These are phyloP conservation scores for Cryptosporidium tyzzeri DNA, from an alignment of 169 alveolate species.

Conservation along the genomic window DNA sequence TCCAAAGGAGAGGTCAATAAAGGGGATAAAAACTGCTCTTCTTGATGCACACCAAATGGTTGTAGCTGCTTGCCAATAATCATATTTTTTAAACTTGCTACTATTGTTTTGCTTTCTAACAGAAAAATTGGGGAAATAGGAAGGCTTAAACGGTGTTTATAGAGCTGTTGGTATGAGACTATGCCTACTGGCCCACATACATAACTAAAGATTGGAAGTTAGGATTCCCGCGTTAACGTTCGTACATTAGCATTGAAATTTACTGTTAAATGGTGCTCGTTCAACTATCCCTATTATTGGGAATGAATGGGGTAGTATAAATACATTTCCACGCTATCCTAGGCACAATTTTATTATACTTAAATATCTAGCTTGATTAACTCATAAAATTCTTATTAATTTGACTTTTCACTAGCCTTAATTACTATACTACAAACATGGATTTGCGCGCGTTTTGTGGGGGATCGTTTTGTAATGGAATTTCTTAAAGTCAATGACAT, in stretches of 20 bases:
- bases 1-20: slow-evolving; percentile 72
- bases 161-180: background rate
- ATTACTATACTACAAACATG: background rate
- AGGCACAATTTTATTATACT: background rate
- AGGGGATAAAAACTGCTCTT: slow-evolving; percentile 72
- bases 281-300: background rate
- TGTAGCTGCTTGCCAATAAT: slow-evolving; percentile 70
- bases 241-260: background rate
- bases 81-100: background rate
- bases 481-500: too few relatives aligned
- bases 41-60: slow-evolving; percentile 75
- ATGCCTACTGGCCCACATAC: background rate
- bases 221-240: slow-evolving; percentile 19
- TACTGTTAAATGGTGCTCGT: background rate
- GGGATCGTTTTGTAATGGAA: too few relatives aligned
- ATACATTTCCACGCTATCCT: background rate
- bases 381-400: background rate
- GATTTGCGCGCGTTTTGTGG: background rate
- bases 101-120: background rate
- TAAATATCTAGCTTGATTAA: background rate
- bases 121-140: background rate
- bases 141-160: background rate
- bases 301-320: background rate
- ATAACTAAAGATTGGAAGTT: background rate
- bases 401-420: background rate